Evolutionary conservation across 129 eudicot genomes (phyloP), one percentile per base, ranked within the genome.

Genomic region (Smallanthus sonchifolius): DNA sequence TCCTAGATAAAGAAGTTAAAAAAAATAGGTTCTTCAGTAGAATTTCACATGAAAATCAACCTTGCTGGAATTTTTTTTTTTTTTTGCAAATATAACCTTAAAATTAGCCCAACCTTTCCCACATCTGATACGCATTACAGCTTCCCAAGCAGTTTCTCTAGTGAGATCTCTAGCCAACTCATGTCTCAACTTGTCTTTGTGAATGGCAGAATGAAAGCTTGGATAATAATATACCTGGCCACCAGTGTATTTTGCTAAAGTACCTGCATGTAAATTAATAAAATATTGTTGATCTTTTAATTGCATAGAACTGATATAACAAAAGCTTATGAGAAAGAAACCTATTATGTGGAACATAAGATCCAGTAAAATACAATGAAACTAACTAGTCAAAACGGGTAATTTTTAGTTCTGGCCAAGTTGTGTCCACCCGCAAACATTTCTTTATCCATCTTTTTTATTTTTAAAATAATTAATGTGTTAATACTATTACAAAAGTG

Each of bases 131-230:
- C 99, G 94, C 99, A 95, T 86, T 15, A 95, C 99, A 69, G 99
- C 94, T 84, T 95, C 99, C 99, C 99, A 95, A 3, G 99, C 99
- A 70, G 97, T 95, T 83, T 95, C 97, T 76, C 99, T 91, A 16
- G 96, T 88, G 45, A 95, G 99, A 78, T 95, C 99, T 82, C 99
- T 80, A 54, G 91, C 77, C 70, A 95, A 78, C 83, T 95, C 99
- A 75, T 95, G 93, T 69, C 84, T 88, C 79, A 95, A 84, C 72
- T 84, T 95, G 77, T 95, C 99, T 80, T 55, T 69, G 69, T 91
- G 96, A 81, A 83, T 77, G 35, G 79, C 68, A 15, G 96, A 64
- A 67, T 85, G 93, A 70, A 95, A 95, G 69, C 87, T 87, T 67
- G 97, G 97, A 84, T 95, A 95, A 83, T 85, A 84, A 79, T 88